A percentile compares a stretch with the other conserved stretches of the same genome.
Evolutionary conservation across 139 green algal genomes (phyloP).

Genomic region (Micractinium sp.): DNA sequence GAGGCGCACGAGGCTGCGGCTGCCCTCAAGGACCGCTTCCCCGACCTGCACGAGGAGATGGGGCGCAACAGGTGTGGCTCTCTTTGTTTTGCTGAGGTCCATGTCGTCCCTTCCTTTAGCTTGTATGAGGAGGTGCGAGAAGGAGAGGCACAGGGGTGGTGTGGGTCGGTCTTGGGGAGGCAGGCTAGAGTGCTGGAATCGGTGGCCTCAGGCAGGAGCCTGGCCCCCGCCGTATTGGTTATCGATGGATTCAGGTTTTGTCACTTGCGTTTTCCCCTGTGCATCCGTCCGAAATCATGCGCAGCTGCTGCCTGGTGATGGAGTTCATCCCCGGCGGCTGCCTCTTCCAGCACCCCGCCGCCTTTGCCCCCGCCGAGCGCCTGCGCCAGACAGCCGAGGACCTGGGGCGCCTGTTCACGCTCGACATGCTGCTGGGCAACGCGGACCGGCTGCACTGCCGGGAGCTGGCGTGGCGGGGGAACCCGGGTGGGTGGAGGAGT

Average conservation of each 20-base stretch:
- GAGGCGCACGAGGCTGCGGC: constrained; percentile 30
- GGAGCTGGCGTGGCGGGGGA: constrained; percentile 81
- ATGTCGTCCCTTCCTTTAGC: too few species aligned
- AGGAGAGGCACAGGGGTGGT: too few species aligned
- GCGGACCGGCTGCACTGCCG: constrained; percentile 78
- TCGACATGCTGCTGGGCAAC: constrained; percentile 84
- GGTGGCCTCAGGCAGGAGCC: too few species aligned
- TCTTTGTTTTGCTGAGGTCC: background rate
- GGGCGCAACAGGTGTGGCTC: background rate
- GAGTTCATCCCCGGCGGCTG: constrained; percentile 68
- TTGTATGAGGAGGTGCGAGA: too few species aligned
- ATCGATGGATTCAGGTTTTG: background rate
- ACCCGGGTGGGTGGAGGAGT: constrained; percentile 54
- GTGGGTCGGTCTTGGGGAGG: too few species aligned
- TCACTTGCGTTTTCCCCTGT: background rate
- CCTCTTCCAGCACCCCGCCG: constrained; percentile 53
- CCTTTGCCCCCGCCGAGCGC: constrained; percentile 38
- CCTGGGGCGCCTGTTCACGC: constrained; percentile 50
- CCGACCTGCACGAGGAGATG: constrained; percentile 72
- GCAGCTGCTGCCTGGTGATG: constrained; percentile 74
- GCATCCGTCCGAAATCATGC: background rate
- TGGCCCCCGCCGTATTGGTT: too few species aligned
- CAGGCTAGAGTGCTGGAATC: too few species aligned
- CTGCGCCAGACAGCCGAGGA: constrained; percentile 53
- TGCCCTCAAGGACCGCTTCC: constrained; percentile 15